Evolutionary conservation across 2,329 filamentous ascomycete genomes (phyloP), one percentile per base, ranked within the genome.

Genomic region (Didymella lethalis): DNA sequence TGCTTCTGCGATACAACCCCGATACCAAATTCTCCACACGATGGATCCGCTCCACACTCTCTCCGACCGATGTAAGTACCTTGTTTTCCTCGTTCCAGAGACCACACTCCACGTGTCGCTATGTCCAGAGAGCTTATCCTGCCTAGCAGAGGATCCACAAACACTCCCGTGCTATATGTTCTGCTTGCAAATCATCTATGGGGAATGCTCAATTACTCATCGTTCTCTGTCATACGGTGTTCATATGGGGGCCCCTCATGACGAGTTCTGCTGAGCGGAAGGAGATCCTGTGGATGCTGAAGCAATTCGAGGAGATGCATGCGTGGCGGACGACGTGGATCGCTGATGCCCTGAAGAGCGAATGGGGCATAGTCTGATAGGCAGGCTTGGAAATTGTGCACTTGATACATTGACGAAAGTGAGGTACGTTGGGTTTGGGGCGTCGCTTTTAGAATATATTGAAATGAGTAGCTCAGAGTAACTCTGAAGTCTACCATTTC

Each of bases 251-350:
- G 0, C 69, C 70, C 16, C 54, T 74, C 7, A 54, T 74, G 18
- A 51, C 54, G 8, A 47, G 62, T 23, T 18, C 36, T 4, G 48
- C 14, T 20, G 70, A 75, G 57, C 60, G 61, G 25, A 36, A 62
- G 8, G 64, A 68, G 25, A 61, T 75, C 8, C 20, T 72, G 3
- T 38, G 62, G 16, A 57, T 75, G 26, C 54, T 75, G 14, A 40
- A 50, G 3, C 25, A 60, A 8, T 65, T 74, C 26, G 71, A 74
- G 51, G 59, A 45, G 0, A 55, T 43, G 36, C 67, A 75, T 29
- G 46, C 64, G 3, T 75, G 72, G 72, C 72, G 70, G 14, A 75
- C 71, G 3, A 52, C 56, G 5, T 74, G 72, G 72, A 72, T 75
- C 26, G 60, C 66, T n/a, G 68, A 67, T 18, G 68, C 66, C 16